Base-by-base conservation (phyloP, 139 green algal species). In the Deuterostichococcus epilithicus region DNA sequence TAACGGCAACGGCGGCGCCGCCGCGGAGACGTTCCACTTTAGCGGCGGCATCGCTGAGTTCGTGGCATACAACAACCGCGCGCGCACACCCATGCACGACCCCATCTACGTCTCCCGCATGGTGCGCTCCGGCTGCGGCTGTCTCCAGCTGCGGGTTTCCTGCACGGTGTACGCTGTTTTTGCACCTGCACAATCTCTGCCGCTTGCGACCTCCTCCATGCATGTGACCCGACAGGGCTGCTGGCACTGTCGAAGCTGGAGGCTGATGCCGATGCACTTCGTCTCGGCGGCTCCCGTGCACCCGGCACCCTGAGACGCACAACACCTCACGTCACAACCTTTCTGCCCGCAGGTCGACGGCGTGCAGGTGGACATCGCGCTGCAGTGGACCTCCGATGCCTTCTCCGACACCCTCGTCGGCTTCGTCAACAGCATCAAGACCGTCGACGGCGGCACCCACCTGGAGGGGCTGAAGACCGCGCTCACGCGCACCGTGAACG, bases 391-490 rank as follows among this genome's bases (percentile, higher is more conserved):
- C 73, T 80, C 73, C 18, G 91, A 97, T 76, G 76, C 85, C 2
- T 95, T 88, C 83, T 88, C 78, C 20, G 93, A 98, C 77, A 95
- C 81, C 0, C 65, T 97, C 23, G 84, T 98, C 15, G 91, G 96
- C 47, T 99, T 98, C 81, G 95, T 94, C 63, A 99, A 99, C 90
- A 92, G 78, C 82, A 96, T 99, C 81, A 91, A 94, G 70, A 99
- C 95, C 3, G 81, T 89, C 0, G 95, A 99, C 76, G 96, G 96
- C 15, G 96, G 96, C 60, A 97, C 92, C 0, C 96, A 99, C 87
- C 81, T 99, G 67, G 95, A 99, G 58, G 96, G 95, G 26, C 70
- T 97, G 68, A 93, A 94, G 70, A 70, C 77, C 0, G 91, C 90
- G 0, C 77, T 99, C 20, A 97, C 91, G 3, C 82, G 91, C 34